phyloP scores from a whole-genome alignment of 192 early-diverging fungal genomes.

The Funneliformis geosporum region DNA sequence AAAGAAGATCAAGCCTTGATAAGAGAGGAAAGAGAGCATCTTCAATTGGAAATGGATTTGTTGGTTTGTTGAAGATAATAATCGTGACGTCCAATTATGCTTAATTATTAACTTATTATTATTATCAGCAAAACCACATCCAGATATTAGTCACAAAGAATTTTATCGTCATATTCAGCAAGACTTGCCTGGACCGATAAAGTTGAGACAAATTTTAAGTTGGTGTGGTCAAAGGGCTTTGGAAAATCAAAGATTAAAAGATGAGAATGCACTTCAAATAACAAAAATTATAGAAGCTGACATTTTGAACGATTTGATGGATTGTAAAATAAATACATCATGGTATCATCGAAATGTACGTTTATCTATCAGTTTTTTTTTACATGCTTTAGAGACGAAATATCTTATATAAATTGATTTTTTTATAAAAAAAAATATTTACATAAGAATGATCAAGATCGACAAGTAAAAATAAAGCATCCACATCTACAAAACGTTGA shows the following conservation, averaged over 20 bases:
- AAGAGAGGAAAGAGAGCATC: conserved; percentile 60
- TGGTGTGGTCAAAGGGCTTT: conserved; percentile 62
- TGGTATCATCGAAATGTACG: conserved; percentile 54
- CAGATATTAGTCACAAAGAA: conserved; percentile 52
- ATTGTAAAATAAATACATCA: conserved; percentile 47
- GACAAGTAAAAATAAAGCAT: conserved; percentile 27
- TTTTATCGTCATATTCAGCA: conserved; percentile 70
- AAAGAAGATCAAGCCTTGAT: conserved; percentile 55
- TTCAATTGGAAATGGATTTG: conserved; percentile 57
- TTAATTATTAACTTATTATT: not conserved
- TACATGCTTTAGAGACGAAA: not conserved
- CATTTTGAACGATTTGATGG: conserved; percentile 41
- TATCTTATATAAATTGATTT: not conserved
- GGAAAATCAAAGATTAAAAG: conserved; percentile 11
- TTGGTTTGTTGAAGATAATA: conserved; percentile 15
- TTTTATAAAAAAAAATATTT: not conserved
- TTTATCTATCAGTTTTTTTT: not conserved
- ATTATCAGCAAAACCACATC: conserved; percentile 58
- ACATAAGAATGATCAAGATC: not conserved
- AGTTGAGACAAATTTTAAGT: conserved; percentile 65
- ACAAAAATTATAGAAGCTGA: conserved; percentile 45
- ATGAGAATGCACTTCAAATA: conserved; percentile 24
- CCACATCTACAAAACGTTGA: conserved; percentile 49
- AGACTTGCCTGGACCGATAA: conserved; percentile 64
- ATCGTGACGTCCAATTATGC: too few species aligned